These are phyloP conservation scores for Dovyalis caffra DNA, from an alignment of 345 rosid species.

Conservation along the genomic window DNA sequence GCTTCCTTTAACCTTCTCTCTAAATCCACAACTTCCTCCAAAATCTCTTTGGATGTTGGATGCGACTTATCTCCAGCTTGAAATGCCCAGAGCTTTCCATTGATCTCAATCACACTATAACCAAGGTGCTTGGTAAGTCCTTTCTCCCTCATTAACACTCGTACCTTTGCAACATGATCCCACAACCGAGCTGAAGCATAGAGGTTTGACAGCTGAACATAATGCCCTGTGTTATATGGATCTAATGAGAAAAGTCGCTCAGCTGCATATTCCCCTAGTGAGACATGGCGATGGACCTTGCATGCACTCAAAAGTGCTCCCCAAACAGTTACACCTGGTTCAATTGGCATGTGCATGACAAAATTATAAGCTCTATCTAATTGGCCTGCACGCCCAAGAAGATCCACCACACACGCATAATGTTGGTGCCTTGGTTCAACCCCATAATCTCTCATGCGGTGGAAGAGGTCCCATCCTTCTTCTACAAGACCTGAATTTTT, in stretches of 20 bases:
- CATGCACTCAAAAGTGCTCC: constrained; percentile 71
- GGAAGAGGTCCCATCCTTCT: constrained; percentile 69
- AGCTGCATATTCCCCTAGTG: constrained; percentile 66
- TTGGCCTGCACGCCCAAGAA: constrained; percentile 70
- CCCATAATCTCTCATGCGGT: constrained; percentile 47
- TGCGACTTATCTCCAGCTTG: constrained; percentile 63
- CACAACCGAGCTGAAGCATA: constrained; percentile 65
- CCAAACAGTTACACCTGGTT: constrained; percentile 62
- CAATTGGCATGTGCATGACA: constrained; percentile 55
- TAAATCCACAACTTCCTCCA: constrained; percentile 40
- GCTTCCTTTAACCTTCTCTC: constrained; percentile 55
- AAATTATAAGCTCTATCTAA: constrained; percentile 54
- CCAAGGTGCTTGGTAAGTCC: constrained; percentile 61
- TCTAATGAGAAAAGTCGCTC: constrained; percentile 57
- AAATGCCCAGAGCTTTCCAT: constrained; percentile 54
- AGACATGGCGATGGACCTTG: constrained; percentile 57
- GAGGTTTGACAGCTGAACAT: constrained; percentile 71
- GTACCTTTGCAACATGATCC: constrained; percentile 50
- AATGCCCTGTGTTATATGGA: constrained; percentile 57
- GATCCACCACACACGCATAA: constrained; percentile 68
- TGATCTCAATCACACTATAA: constrained; percentile 54
- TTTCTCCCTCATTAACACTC: constrained; percentile 56
- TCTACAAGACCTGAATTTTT: constrained; percentile 65
- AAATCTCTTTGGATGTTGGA: constrained; percentile 47
- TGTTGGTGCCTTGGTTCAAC: constrained; percentile 64